phyloP scores from a whole-genome alignment of 345 rosid genomes.

The Salix viminalis region DNA sequence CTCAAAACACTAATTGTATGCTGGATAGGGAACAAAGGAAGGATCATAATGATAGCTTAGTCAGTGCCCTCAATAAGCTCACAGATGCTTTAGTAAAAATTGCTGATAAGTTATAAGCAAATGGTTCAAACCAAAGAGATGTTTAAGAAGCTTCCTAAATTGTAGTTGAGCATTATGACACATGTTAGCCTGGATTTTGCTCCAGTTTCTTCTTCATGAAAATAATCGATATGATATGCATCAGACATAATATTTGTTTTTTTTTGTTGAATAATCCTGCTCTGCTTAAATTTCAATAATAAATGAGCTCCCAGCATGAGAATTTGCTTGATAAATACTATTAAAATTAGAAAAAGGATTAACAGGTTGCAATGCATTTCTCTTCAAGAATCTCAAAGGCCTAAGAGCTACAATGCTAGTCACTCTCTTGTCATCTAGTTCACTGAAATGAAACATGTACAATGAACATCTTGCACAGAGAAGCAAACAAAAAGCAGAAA shows the following conservation, averaged over 20 bases:
- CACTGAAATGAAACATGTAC: neutral
- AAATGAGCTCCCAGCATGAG: neutral
- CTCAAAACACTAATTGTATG: conserved; percentile 21
- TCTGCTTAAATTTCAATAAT: neutral
- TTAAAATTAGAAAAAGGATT: neutral
- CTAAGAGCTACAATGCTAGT: neutral
- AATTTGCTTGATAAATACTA: neutral
- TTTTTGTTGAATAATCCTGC: neutral
- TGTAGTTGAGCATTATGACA: neutral
- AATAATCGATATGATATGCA: neutral
- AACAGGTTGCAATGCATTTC: neutral
- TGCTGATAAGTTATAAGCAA: conserved; percentile 25
- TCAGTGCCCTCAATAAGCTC: conserved; percentile 19
- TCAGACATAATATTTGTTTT: neutral
- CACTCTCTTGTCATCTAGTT: neutral
- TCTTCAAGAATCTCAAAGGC: neutral
- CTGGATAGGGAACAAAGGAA: conserved; percentile 25
- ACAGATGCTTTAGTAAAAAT: conserved; percentile 26
- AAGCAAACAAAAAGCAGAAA: neutral
- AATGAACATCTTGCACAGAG: neutral
- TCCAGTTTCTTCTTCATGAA: conserved; percentile 3
- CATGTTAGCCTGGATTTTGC: neutral
- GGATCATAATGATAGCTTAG: conserved; percentile 17
- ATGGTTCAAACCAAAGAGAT: neutral
- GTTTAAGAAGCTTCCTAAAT: neutral